Evolutionary conservation across 2,329 filamentous ascomycete species (phyloP).

Genomic region (Fusarium albosuccineum): DNA sequence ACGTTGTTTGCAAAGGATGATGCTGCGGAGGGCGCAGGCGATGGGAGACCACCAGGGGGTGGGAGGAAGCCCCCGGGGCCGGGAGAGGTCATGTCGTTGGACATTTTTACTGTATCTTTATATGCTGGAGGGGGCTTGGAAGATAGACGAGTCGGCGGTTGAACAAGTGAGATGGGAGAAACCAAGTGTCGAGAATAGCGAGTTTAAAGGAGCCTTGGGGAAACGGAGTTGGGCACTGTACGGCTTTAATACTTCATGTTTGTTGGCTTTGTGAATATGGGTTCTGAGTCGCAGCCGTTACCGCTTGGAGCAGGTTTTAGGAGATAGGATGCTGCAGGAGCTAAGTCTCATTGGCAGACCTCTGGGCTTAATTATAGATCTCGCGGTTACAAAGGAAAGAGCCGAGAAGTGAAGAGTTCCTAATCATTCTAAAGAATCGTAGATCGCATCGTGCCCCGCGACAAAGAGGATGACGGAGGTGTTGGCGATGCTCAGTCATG

Average conservation of each 20-base stretch:
- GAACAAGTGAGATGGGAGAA: not conserved
- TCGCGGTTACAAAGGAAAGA: not conserved
- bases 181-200: not conserved
- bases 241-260: conserved; percentile 3
- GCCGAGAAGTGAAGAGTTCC: not conserved
- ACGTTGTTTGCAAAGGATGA: conserved; percentile 56
- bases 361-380: too few species aligned
- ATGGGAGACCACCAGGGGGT: conserved; percentile 59
- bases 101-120: not conserved
- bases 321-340: not conserved
- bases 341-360: too few species aligned
- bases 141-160: not conserved
- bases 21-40: conserved; percentile 65
- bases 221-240: too few species aligned
- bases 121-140: not conserved
- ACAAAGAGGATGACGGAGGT: conserved; percentile 25
- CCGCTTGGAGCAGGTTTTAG: too few species aligned
- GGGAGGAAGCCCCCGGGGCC: conserved; percentile 67
- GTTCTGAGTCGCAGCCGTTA: too few species aligned
- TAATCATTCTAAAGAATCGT: not conserved
- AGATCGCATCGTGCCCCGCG: conserved; percentile 7
- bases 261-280: not conserved
- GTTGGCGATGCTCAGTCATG: conserved; percentile 33
- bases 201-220: too few species aligned
- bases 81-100: conserved; percentile 8